phyloP scores from a whole-genome alignment of 257 asterid species.

The Przewalskia tangutica region DNA sequence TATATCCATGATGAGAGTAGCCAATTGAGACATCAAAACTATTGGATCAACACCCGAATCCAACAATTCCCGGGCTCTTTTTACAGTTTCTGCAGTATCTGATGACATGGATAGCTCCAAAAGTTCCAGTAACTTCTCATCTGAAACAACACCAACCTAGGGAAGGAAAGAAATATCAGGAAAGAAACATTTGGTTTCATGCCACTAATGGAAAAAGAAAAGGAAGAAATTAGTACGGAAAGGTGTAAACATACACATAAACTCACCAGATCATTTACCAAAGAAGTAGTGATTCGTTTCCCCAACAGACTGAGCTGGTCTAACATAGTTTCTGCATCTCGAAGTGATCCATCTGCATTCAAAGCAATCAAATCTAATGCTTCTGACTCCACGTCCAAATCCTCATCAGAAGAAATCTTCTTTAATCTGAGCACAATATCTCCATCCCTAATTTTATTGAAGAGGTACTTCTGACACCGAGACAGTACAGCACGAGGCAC shows the following conservation, averaged over 20 bases:
- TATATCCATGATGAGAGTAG: slow-evolving; percentile 82
- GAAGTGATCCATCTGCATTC: slow-evolving; percentile 90
- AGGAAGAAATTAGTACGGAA: neutral
- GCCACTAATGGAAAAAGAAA: neutral
- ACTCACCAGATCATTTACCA: slow-evolving; percentile 97
- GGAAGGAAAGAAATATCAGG: neutral
- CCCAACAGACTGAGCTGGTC: slow-evolving; percentile 96
- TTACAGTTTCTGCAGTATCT: slow-evolving; percentile 87
- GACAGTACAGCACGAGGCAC: slow-evolving; percentile 73
- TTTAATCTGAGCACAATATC: slow-evolving; percentile 63
- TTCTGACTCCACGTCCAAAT: slow-evolving; percentile 63
- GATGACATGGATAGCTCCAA: slow-evolving; percentile 95
- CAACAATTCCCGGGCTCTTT: slow-evolving; percentile 77
- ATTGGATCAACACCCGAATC: slow-evolving; percentile 89
- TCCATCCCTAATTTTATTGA: slow-evolving; percentile 60
- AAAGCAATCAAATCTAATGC: slow-evolving; percentile 79
- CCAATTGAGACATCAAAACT: slow-evolving; percentile 88
- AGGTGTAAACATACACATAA: neutral
- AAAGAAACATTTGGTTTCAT: neutral
- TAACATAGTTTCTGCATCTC: slow-evolving; percentile 92
- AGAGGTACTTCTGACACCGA: slow-evolving; percentile 81
- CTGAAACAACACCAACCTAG: slow-evolving; percentile 97
- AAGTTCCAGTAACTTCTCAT: slow-evolving; percentile 81
- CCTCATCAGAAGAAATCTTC: slow-evolving; percentile 61
- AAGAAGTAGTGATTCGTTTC: slow-evolving; percentile 65